Evolutionary conservation across 345 rosid species (phyloP).

Genomic region (Psidium guajava): DNA sequence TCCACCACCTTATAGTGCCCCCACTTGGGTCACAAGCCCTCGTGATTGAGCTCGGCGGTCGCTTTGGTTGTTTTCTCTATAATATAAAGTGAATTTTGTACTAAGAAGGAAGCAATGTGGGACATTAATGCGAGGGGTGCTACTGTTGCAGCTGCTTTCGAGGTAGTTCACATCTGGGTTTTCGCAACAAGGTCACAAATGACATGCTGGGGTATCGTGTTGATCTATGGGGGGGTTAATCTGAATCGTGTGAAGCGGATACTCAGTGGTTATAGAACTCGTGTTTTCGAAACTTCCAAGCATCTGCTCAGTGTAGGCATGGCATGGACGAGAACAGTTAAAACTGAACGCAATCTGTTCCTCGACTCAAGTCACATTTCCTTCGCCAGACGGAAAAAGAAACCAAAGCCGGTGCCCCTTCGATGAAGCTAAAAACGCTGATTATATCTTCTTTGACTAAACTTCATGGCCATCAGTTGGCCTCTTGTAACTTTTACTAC

Average conservation of each 20-base stretch:
- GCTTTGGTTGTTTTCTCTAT: rapidly evolving
- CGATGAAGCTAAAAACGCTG: not conserved
- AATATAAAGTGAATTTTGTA: not conserved
- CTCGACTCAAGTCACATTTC: not conserved
- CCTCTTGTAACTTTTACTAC: not conserved
- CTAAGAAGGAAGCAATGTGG: not conserved
- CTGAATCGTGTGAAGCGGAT: not conserved
- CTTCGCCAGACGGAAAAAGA: not conserved
- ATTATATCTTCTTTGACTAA: not conserved
- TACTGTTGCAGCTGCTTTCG: not conserved
- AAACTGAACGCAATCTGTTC: not conserved
- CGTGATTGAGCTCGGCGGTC: slow-evolving; percentile 1
- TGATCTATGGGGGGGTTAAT: not conserved
- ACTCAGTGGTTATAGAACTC: not conserved
- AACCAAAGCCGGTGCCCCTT: not conserved
- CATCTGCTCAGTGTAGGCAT: not conserved
- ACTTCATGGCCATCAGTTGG: not conserved
- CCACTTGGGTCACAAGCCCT: slow-evolving; percentile 15
- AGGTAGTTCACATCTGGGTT: not conserved
- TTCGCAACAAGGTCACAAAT: not conserved
- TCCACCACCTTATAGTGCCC: slow-evolving; percentile 1
- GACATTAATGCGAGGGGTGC: not conserved
- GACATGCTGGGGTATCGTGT: not conserved
- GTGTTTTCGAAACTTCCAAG: not conserved
- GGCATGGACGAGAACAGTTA: not conserved